Percentiles rank a stretch among this genome's conserved stretches.
phyloP scores from a whole-genome alignment of 2,329 filamentous ascomycete genomes.

The Sporothrix luriei region DNA sequence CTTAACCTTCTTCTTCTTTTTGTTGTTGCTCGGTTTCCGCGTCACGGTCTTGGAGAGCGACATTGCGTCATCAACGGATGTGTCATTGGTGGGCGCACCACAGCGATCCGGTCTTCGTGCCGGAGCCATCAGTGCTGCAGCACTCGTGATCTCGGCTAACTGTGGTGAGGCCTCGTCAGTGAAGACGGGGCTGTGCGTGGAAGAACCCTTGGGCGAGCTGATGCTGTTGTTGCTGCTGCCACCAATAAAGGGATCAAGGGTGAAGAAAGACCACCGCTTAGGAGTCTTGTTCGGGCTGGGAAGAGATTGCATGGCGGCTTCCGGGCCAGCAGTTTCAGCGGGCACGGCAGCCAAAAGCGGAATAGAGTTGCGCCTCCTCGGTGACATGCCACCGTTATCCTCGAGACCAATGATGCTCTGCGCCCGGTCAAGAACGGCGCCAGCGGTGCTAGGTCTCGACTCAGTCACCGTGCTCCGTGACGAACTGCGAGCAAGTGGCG shows the following conservation, averaged over 20 bases:
- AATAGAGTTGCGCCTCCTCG: constrained; percentile 62
- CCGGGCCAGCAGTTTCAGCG: constrained; percentile 39
- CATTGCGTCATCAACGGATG: constrained; percentile 23
- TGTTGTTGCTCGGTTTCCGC: constrained; percentile 45
- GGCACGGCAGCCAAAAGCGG: constrained; percentile 54
- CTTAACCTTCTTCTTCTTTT: constrained; percentile 76
- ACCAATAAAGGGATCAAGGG: constrained; percentile 58
- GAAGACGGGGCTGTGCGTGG: constrained; percentile 53
- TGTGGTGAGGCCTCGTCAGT: constrained; percentile 44
- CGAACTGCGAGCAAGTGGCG: constrained; percentile 45
- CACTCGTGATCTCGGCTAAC: not conserved
- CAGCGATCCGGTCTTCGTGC: not conserved
- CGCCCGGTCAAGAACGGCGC: constrained; percentile 64
- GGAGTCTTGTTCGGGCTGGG: constrained; percentile 56
- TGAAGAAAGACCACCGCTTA: constrained; percentile 65
- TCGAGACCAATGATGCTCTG: constrained; percentile 45
- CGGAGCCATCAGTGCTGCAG: not conserved
- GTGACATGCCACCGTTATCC: constrained; percentile 43
- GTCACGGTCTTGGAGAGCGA: constrained; percentile 39
- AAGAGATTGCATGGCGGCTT: constrained; percentile 40
- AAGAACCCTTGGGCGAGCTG: constrained; percentile 51
- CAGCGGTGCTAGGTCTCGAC: constrained; percentile 68
- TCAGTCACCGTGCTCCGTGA: constrained; percentile 49
- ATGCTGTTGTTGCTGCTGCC: constrained; percentile 39
- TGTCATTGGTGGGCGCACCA: not conserved